Percentiles rank a stretch among this genome's conserved stretches.
Conservation (phyloP, 257 asterid genomes). For the Solanum lycopersicoides region DNA sequence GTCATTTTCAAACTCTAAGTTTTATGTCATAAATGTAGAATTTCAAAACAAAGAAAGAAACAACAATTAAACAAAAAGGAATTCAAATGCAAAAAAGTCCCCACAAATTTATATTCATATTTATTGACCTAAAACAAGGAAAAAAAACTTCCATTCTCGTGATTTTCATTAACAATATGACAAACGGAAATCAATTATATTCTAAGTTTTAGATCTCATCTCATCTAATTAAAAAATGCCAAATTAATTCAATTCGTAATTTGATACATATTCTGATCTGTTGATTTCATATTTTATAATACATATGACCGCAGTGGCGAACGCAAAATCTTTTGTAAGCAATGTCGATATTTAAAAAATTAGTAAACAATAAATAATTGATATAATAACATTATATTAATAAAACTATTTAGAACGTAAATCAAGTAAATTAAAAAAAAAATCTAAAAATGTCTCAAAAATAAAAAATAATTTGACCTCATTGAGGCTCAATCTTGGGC, state of each 20-base stretch:
- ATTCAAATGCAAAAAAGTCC: not conserved
- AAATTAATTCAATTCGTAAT: not conserved
- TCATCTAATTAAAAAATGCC: not conserved
- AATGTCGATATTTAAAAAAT: too few species aligned
- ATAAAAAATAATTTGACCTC: too few species aligned
- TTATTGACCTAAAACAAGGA: not conserved
- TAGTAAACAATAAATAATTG: too few species aligned
- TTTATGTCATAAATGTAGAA: not conserved
- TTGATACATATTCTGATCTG: not conserved
- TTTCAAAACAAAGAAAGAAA: not conserved
- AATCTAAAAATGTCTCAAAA: too few species aligned
- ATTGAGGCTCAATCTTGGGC: too few species aligned
- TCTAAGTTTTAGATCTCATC: not conserved
- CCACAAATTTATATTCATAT: not conserved
- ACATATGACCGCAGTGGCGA: not conserved
- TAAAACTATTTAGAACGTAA: too few species aligned
- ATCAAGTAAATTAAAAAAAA: too few species aligned
- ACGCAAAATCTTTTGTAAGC: too few species aligned
- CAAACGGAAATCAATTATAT: not conserved
- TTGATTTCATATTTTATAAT: not conserved
- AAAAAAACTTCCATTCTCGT: not conserved
- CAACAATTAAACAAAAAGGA: not conserved
- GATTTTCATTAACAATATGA: not conserved
- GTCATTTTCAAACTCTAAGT: not conserved
- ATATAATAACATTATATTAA: too few species aligned